Base-by-base conservation (phyloP, 345 rosid genomes). In the Hypericum androsaemum region DNA sequence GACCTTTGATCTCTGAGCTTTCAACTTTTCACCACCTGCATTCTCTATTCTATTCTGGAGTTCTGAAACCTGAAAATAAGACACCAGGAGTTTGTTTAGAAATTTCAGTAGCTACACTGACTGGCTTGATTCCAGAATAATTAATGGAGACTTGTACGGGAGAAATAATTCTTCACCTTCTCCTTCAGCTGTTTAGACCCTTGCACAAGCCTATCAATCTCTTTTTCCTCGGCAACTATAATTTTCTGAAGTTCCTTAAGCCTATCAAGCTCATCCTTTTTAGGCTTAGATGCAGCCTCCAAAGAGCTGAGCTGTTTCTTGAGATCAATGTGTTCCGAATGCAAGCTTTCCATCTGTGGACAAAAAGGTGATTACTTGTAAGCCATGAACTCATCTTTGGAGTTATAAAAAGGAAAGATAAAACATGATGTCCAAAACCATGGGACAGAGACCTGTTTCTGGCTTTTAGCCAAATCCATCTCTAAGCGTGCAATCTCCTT, bases 11-110 rank as follows among this genome's bases (percentile, higher is more conserved):
- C 88, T 92, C 60, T 92, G 98, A 38, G 65, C 65, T 69, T 83
- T 88, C 74, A 92, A 51, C 44, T 53, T 71, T 75, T 80, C 89
- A 59, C 95, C 98, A 36, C 95, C 97, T 39, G 86, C 86, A 66
- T 83, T 86, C 77, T 89, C 96, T 77, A 92, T 78, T 69, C 78
- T 80, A 59, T 61, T 78, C 74, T 88, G 98, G 63, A 92, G 86
- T 72, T 78, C 79, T 43, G 56, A 53, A n/a, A 88, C 95, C 98
- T 92, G 58, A 43, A 47, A 69, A 56, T 7, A 69, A 37, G 42
- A 59, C 10, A 12, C 6, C 43, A 28, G 28, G 12, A 17, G 11
- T 7, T 50, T 37, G 42, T 42, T 15, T 45, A 37, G 41, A n/a
- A 48, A 51, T 41, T 8, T 39, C 13, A 36, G 61, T 44, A 5